Conservation (phyloP, 1,284 basidiomycete species). For the Irpex sp. region DNA sequence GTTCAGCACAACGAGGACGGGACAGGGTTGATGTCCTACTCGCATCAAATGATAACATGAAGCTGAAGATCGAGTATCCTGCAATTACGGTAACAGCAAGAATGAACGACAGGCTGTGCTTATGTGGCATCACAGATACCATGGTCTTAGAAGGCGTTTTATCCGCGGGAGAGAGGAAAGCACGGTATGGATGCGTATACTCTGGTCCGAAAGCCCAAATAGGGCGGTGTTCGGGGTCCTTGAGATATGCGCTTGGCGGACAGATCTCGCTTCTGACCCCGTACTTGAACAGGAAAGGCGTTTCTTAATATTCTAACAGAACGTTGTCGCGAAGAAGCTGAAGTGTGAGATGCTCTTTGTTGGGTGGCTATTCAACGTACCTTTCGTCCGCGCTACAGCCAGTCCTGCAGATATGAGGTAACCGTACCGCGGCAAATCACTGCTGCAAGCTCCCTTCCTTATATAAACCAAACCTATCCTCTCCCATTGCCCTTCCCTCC, state of each 20-base stretch:
- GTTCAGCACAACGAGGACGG: background rate
- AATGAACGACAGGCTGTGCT: background rate
- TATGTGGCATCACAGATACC: background rate
- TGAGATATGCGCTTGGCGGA: background rate
- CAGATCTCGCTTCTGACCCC: background rate
- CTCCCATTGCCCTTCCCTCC: background rate
- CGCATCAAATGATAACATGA: background rate
- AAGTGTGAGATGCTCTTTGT: background rate
- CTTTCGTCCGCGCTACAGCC: slow-evolving; percentile 7
- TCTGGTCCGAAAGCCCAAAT: background rate
- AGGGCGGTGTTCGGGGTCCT: background rate
- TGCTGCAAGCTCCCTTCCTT: slow-evolving; percentile 5
- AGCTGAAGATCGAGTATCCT: background rate
- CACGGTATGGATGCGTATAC: background rate
- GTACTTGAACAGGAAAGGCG: background rate
- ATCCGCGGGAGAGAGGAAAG: background rate
- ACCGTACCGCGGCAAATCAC: slow-evolving; percentile 6
- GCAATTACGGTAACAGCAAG: background rate
- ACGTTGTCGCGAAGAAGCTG: background rate
- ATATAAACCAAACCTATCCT: slow-evolving; percentile 10
- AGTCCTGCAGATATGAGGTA: slow-evolving; percentile 9
- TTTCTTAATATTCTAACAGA: background rate
- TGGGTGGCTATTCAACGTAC: background rate
- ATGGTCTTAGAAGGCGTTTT: background rate
- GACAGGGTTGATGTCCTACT: background rate